Percentiles rank a stretch among this genome's conserved stretches.
These are phyloP conservation scores for Microcyclospora tardicrescens DNA, from an alignment of 2,329 filamentous ascomycete genomes.

Conservation along the genomic window DNA sequence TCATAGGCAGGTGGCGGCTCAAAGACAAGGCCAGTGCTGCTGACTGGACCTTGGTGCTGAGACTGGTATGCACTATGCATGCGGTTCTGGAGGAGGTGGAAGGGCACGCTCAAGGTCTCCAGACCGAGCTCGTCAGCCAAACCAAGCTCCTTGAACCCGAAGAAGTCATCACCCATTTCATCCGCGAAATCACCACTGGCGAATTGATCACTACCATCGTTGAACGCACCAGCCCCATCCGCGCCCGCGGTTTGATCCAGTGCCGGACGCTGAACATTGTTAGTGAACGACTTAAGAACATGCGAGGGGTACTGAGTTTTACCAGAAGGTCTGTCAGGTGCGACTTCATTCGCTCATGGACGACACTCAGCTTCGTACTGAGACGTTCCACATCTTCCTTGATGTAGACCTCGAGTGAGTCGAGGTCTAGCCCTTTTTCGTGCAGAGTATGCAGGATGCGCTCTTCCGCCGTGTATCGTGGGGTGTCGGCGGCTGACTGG, in stretches of 20 bases:
- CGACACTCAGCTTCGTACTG: conserved; percentile 60
- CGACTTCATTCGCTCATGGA: conserved; percentile 89
- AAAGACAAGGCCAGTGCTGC: conserved; percentile 50
- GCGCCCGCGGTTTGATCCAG: conserved; percentile 59
- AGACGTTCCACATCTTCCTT: conserved; percentile 89
- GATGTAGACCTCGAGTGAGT: conserved; percentile 70
- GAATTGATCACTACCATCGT: conserved; percentile 94
- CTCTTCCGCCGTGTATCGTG: conserved; percentile 70
- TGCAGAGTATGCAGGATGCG: conserved; percentile 73
- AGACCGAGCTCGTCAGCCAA: conserved; percentile 83
- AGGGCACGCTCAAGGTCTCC: conserved; percentile 75
- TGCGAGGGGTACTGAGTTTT: conserved; percentile 12
- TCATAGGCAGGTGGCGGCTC: conserved; percentile 57
- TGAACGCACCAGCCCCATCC: conserved; percentile 83
- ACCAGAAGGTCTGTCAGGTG: conserved; percentile 80
- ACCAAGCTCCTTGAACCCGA: conserved; percentile 91
- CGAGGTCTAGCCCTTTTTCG: conserved; percentile 72
- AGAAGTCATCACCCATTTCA: conserved; percentile 96
- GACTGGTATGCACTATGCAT: conserved; percentile 76
- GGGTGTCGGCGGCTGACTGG: conserved; percentile 37
- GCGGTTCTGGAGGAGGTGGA: conserved; percentile 85
- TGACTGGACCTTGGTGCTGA: conserved; percentile 52
- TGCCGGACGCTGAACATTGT: conserved; percentile 52
- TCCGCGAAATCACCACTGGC: conserved; percentile 94
- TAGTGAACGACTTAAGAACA: conserved; percentile 8